Percentiles rank a stretch among this genome's conserved stretches.
phyloP scores from a whole-genome alignment of 306 rosid genomes.

The Astragalus glycyphyllos region DNA sequence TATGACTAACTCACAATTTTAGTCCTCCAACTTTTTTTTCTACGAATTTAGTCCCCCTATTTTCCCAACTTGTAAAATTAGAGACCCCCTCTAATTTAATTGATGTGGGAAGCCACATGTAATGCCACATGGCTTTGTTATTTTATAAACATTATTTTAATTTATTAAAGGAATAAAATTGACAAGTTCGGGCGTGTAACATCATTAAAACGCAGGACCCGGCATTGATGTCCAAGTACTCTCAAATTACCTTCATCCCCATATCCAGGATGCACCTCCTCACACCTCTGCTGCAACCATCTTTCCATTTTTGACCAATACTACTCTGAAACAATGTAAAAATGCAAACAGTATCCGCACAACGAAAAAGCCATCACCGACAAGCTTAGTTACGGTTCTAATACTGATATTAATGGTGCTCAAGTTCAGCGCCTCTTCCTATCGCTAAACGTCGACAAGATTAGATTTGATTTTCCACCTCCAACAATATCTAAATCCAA shows the following conservation, averaged over 20 bases:
- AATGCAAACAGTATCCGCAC: no score
- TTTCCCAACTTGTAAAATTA: no score
- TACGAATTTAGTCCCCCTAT: no score
- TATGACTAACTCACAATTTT: no score
- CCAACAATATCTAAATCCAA: slow-evolving; percentile 73
- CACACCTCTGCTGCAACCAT: slow-evolving; percentile 72
- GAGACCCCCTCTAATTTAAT: no score
- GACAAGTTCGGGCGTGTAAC: slow-evolving; percentile 88
- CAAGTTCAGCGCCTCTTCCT: slow-evolving; percentile 72
- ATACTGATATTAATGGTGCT: slow-evolving; percentile 70
- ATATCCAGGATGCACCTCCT: slow-evolving; percentile 53
- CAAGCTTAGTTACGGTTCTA: slow-evolving; percentile 78
- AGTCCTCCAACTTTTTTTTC: no score
- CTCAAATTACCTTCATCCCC: slow-evolving; percentile 52
- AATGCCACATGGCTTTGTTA: no score
- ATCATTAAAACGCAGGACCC: slow-evolving; percentile 82
- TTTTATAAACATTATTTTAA: no score
- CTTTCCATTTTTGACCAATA: slow-evolving; percentile 67
- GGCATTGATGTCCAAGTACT: slow-evolving; percentile 90
- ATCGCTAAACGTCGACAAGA: slow-evolving; percentile 85
- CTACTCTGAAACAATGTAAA: slow-evolving; percentile 50
- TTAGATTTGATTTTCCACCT: slow-evolving; percentile 95
- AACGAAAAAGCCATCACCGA: slow-evolving; percentile 75
- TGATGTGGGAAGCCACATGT: no score
- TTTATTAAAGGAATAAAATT: no score